These are phyloP conservation scores for Coprinopsis sp. DNA, from an alignment of 768 basidiomycete genomes.

Conservation along the genomic window DNA sequence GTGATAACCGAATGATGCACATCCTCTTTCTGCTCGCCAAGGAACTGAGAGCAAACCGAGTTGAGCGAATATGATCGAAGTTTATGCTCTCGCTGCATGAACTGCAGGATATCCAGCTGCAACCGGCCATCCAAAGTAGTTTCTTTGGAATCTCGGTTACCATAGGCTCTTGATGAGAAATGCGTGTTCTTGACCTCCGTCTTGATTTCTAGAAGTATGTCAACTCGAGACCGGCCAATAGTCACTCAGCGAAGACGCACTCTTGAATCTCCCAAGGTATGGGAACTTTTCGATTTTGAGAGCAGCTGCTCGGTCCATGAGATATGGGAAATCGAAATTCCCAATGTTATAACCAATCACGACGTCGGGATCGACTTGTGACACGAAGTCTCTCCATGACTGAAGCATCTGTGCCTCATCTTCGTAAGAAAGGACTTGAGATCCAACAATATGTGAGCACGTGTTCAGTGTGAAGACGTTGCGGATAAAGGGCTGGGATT, in stretches of 20 bases:
- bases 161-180: constrained; percentile 97
- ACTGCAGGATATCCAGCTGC: constrained; percentile 93
- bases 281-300: constrained; percentile 68
- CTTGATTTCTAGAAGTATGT: constrained; percentile 48
- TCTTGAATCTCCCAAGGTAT: constrained; percentile 68
- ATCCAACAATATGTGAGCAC: constrained; percentile 95
- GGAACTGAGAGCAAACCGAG: constrained; percentile 94
- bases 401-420: constrained; percentile 71
- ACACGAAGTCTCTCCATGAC: constrained; percentile 87
- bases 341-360: constrained; percentile 95
- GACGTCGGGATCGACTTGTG: constrained; percentile 89
- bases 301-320: constrained; percentile 87
- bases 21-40: constrained; percentile 99
- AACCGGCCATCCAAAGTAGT: constrained; percentile 87
- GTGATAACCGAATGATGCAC: constrained; percentile 99
- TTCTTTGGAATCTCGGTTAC: constrained; percentile 94
- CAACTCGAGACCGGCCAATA: neutral
- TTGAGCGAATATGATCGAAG: constrained; percentile 96
- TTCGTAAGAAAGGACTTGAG: constrained; percentile 83
- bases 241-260: constrained; percentile 33
- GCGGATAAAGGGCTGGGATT: constrained; percentile 88
- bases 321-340: constrained; percentile 94
- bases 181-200: constrained; percentile 89
- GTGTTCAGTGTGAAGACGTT: constrained; percentile 95
- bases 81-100: constrained; percentile 99